Evolutionary conservation across 2,329 filamentous ascomycete species (phyloP).

Genomic region (Neoarthrinium moseri): DNA sequence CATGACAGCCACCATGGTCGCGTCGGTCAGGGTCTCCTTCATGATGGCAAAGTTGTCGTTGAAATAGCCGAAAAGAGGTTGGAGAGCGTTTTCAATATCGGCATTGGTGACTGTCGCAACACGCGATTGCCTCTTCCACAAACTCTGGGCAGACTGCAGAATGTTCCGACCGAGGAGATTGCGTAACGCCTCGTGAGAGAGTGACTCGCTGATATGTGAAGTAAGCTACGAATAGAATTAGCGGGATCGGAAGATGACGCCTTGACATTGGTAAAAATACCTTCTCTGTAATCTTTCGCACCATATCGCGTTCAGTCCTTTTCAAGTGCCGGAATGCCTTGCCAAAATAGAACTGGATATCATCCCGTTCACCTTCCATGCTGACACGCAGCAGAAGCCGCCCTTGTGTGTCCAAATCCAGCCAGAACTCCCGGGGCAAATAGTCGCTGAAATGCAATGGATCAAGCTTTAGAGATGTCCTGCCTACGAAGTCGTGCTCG

Average conservation of each 20-base stretch:
- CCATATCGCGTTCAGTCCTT: constrained; percentile 96
- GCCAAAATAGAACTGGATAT: constrained; percentile 98
- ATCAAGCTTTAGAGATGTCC: constrained; percentile 97
- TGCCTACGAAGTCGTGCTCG: constrained; percentile 94
- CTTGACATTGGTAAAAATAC: constrained; percentile 40
- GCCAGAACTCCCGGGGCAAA: constrained; percentile 93
- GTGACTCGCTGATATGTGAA: constrained; percentile 84
- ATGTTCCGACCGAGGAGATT: constrained; percentile 70
- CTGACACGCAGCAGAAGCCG: constrained; percentile 85
- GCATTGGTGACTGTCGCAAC: constrained; percentile 61
- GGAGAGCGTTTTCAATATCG: constrained; percentile 78
- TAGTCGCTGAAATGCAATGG: constrained; percentile 97
- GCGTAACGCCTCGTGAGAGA: constrained; percentile 80
- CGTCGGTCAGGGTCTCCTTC: constrained; percentile 91
- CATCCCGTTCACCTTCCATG: constrained; percentile 98
- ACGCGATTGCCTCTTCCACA: constrained; percentile 51
- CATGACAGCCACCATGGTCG: constrained; percentile 99
- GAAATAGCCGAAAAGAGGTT: constrained; percentile 89
- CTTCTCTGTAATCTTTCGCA: constrained; percentile 96
- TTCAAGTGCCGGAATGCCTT: constrained; percentile 95
- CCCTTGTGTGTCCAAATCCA: constrained; percentile 94
- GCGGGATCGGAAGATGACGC: no score
- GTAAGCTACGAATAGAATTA: constrained; percentile 61
- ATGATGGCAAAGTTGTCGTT: constrained; percentile 99
- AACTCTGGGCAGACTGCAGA: constrained; percentile 25